Conservation (phyloP, 257 asterid species). For the Solanum chmielewskii region DNA sequence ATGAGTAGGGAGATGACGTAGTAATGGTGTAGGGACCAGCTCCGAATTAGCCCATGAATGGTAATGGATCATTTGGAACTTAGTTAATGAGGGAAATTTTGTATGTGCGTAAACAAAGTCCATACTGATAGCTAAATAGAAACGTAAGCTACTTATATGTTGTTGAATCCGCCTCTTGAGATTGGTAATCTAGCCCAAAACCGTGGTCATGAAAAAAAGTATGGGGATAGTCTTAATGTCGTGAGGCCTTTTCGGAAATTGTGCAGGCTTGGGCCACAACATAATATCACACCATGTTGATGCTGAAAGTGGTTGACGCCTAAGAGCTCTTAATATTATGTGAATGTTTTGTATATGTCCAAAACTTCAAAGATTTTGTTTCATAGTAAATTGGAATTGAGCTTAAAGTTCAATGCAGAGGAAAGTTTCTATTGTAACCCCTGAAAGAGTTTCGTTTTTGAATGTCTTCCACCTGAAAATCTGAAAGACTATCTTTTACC, state of each 20-base stretch:
- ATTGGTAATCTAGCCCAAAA: background rate
- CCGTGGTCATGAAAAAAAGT: background rate
- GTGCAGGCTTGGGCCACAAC: background rate
- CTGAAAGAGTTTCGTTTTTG: background rate
- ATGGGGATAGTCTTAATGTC: background rate
- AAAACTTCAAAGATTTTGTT: background rate
- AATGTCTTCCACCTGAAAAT: background rate
- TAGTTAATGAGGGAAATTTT: background rate
- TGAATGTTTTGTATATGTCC: background rate
- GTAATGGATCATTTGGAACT: background rate
- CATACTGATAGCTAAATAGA: background rate
- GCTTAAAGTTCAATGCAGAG: background rate
- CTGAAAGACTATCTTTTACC: background rate
- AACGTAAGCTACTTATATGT: background rate
- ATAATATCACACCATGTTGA: background rate
- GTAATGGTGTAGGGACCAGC: background rate
- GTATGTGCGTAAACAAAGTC: background rate
- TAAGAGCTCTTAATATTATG: background rate
- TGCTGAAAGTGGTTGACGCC: background rate
- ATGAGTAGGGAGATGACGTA: background rate
- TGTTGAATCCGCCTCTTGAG: background rate
- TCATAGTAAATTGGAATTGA: background rate
- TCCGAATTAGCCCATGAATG: background rate
- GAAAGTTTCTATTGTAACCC: background rate
- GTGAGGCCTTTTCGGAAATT: background rate